phyloP scores from a whole-genome alignment of 169 alveolate genomes.

The Eimeria tenella region DNA sequence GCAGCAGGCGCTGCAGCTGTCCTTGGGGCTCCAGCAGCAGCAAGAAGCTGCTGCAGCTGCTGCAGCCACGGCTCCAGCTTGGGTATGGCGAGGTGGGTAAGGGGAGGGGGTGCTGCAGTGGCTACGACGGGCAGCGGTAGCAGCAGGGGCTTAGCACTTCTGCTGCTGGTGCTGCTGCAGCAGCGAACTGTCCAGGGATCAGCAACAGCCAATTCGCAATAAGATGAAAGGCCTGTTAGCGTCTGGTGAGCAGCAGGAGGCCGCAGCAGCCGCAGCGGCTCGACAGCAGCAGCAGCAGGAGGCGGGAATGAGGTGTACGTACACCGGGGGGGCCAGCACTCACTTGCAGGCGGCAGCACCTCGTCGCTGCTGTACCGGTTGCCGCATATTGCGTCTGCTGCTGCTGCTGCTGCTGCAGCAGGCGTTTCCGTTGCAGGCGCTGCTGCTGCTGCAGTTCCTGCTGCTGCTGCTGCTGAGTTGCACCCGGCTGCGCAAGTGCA shows the following conservation, averaged over 20 bases:
- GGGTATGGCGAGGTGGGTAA: background rate
- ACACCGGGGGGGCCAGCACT: background rate
- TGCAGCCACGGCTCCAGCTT: conserved; percentile 17
- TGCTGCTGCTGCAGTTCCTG: background rate
- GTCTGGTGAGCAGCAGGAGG: conserved; percentile 44
- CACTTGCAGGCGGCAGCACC: conserved; percentile 21
- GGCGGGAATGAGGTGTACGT: conserved; percentile 30
- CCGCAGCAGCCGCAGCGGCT: conserved; percentile 21
- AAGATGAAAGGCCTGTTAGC: conserved; percentile 16
- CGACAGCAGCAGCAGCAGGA: background rate
- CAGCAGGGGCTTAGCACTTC: background rate
- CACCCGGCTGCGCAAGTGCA: conserved; percentile 27
- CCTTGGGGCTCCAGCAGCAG: background rate
- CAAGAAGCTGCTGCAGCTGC: background rate
- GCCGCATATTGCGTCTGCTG: conserved; percentile 41
- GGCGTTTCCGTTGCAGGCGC: background rate
- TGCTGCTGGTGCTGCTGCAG: background rate
- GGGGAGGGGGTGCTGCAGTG: conserved; percentile 66
- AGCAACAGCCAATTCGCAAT: background rate
- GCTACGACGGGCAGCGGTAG: conserved; percentile 31
- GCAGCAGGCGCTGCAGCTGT: background rate
- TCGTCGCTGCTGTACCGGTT: conserved; percentile 7
- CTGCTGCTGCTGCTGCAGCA: background rate
- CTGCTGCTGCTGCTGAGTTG: background rate
- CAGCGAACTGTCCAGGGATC: background rate